Conservation (phyloP, 2,329 filamentous ascomycete species). For the Fusarium denticulatum region DNA sequence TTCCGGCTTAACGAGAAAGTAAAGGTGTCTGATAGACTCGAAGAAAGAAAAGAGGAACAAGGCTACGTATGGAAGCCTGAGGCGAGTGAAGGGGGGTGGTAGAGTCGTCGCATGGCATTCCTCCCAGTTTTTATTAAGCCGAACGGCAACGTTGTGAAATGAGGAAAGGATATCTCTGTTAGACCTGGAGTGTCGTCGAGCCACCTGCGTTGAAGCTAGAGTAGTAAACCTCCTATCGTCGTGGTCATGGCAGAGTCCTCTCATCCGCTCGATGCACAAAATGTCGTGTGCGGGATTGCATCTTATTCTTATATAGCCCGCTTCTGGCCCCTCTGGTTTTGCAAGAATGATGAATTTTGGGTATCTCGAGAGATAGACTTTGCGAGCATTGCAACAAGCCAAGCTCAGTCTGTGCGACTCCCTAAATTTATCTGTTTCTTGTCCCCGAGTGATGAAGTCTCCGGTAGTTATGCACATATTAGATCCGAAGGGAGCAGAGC, state of each 20-base stretch:
- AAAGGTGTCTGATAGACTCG: background rate
- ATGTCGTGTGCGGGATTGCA: background rate
- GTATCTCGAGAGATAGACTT: background rate
- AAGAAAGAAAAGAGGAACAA: background rate
- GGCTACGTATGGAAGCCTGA: background rate
- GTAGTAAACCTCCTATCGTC: accelerated
- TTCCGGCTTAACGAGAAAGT: background rate
- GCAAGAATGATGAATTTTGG: background rate
- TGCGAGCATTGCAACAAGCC: background rate
- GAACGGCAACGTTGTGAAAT: background rate
- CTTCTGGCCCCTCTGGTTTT: background rate
- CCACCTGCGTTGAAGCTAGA: accelerated
- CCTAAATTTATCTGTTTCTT: background rate
- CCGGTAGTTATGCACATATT: background rate
- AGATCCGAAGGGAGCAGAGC: too few relatives aligned
- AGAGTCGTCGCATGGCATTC: background rate
- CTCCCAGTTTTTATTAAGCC: background rate
- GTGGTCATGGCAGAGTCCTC: background rate
- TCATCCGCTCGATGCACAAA: background rate
- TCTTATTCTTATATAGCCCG: background rate
- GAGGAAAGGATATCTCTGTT: background rate
- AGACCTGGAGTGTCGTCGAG: accelerated
- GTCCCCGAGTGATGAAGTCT: background rate
- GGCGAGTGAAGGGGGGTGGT: background rate
- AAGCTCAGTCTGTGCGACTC: background rate